Percentiles rank a stretch among this genome's conserved stretches.
Evolutionary conservation across 192 early-diverging fungal species (phyloP).

Genomic region (Dissophora globulifera): DNA sequence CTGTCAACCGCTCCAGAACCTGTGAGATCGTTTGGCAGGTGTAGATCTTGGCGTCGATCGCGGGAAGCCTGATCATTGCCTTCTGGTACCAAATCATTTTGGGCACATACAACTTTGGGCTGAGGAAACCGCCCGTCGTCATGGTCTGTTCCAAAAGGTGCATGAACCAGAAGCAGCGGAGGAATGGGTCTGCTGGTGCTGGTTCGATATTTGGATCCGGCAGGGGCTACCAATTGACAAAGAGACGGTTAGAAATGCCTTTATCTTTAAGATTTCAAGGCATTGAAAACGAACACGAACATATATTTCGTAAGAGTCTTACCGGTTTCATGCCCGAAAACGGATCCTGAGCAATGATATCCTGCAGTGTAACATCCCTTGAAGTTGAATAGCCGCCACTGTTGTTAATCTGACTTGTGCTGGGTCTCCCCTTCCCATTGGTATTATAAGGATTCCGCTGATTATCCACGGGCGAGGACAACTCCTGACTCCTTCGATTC

Average conservation of each 20-base stretch:
- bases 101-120: conserved; percentile 49
- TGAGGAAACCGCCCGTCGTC: conserved; percentile 54
- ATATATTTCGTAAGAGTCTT: neutral
- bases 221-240: neutral
- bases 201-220: neutral
- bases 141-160: conserved; percentile 54
- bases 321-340: conserved; percentile 20
- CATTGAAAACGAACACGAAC: no score
- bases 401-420: neutral
- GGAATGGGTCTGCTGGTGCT: conserved; percentile 35
- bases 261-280: no score
- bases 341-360: conserved; percentile 27
- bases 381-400: neutral
- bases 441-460: no score
- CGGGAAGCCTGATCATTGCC: conserved; percentile 24
- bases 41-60: conserved; percentile 45
- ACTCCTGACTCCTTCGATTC: neutral
- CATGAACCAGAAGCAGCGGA: conserved; percentile 58
- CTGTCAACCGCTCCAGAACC: conserved; percentile 10
- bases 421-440: neutral
- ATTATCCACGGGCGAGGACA: no score
- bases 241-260: no score
- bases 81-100: conserved; percentile 49
- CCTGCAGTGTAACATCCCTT: conserved; percentile 7
- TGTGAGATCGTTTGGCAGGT: conserved; percentile 33